These are phyloP conservation scores for Rhizodiscina lignyota DNA, from an alignment of 495 filamentous ascomycete species.

Conservation along the genomic window DNA sequence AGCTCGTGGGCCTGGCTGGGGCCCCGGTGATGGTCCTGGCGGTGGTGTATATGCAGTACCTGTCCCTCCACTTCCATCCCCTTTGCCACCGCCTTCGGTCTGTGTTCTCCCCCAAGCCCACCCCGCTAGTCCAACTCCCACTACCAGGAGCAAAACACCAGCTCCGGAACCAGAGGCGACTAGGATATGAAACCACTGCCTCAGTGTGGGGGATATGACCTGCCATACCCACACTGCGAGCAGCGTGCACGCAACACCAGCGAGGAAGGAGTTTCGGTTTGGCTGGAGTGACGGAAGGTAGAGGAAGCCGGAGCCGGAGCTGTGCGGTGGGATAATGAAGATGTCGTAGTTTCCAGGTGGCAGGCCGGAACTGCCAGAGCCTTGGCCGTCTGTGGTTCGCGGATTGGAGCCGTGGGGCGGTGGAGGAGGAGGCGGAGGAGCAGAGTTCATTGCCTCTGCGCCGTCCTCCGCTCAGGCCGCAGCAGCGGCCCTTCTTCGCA, in stretches of 20 bases:
- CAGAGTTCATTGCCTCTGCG: too few species aligned
- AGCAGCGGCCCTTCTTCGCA: too few species aligned
- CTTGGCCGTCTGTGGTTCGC: conserved; percentile 28
- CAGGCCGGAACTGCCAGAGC: conserved; percentile 29
- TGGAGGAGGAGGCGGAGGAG: conserved; percentile 41
- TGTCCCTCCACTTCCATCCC: conserved; percentile 5
- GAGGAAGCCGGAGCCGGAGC: conserved; percentile 75
- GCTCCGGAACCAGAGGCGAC: conserved; percentile 43
- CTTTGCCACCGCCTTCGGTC: conserved; percentile 23
- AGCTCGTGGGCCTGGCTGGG: conserved; percentile 12
- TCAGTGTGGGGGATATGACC: conserved; percentile 49
- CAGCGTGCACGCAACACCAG: conserved; percentile 62
- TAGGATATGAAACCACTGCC: conserved; percentile 48
- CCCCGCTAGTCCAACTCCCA: conserved; percentile 54
- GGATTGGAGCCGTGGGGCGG: conserved; percentile 56
- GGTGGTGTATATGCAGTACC: conserved; percentile 8
- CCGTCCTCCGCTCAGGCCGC: too few species aligned
- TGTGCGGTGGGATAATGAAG: conserved; percentile 92
- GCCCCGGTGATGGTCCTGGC: conserved; percentile 7
- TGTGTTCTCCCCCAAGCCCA: conserved; percentile 61
- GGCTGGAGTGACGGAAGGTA: conserved; percentile 82
- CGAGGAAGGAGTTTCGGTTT: conserved; percentile 78
- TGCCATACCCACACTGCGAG: conserved; percentile 47
- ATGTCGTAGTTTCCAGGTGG: conserved; percentile 86
- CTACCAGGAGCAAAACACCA: conserved; percentile 41